These are phyloP conservation scores for Backusella tarrabulga DNA, from an alignment of 192 early-diverging fungal genomes.

Conservation along the genomic window DNA sequence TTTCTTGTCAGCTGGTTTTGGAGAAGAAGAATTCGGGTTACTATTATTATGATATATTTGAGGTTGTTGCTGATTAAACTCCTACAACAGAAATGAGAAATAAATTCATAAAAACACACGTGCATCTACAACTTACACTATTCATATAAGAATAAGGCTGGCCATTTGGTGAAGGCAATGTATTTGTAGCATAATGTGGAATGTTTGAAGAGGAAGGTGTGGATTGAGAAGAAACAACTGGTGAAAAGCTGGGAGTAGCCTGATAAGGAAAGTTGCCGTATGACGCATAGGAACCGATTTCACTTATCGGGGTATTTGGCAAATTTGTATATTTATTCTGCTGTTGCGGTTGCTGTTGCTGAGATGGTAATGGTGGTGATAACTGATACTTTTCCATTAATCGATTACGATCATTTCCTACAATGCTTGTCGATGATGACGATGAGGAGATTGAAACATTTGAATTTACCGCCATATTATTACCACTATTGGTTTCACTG, in stretches of 20 bases:
- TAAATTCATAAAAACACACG: neutral
- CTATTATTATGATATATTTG: neutral
- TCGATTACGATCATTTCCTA: neutral
- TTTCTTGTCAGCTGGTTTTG: conserved; percentile 2
- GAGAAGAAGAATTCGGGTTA: neutral
- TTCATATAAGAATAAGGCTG: neutral
- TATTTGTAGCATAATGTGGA: neutral
- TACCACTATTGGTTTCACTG: neutral
- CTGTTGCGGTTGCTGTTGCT: neutral
- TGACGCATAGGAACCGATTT: neutral
- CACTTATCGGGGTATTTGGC: conserved; percentile 18
- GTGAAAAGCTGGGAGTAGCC: neutral
- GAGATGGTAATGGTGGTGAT: neutral
- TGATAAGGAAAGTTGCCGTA: conserved; percentile 15
- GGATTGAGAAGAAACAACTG: conserved; percentile 6
- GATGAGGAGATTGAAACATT: neutral
- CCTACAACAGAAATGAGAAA: neutral
- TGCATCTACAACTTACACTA: neutral
- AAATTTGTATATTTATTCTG: conserved; percentile 7
- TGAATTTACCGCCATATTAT: neutral
- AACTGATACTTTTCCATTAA: neutral
- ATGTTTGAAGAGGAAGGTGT: neutral
- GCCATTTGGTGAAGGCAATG: neutral
- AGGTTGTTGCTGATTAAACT: neutral
- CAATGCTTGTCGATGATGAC: neutral